Evolutionary conservation across 208 protist genomes (phyloP).

Genomic region (Leishmania amazonensis): DNA sequence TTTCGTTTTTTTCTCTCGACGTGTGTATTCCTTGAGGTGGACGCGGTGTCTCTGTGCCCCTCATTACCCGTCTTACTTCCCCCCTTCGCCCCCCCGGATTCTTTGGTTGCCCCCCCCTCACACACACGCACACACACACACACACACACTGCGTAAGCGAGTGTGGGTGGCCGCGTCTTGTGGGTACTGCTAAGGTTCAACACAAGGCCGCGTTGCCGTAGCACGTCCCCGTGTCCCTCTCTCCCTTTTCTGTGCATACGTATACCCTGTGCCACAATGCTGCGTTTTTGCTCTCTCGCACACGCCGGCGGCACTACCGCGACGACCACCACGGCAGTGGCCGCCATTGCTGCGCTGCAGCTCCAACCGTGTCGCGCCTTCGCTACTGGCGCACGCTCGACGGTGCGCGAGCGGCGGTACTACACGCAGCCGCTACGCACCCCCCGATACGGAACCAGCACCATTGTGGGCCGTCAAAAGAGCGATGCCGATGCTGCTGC

Average conservation of each 20-base stretch:
- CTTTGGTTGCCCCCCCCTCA: neutral
- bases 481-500: neutral
- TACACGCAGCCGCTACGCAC: conserved; percentile 26
- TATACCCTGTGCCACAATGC: neutral
- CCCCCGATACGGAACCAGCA: conserved; percentile 23
- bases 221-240: neutral
- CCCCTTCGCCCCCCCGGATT: neutral
- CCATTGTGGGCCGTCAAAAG: conserved; percentile 29
- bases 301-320: neutral
- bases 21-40: neutral
- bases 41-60: neutral
- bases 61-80: neutral
- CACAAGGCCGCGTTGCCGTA: neutral
- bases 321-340: neutral
- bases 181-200: neutral
- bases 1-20: neutral
- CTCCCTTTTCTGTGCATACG: neutral
- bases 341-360: neutral
- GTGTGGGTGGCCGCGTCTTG: neutral
- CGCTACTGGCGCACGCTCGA: conserved; percentile 16
- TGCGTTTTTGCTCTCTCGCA: neutral
- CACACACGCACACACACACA: no score
- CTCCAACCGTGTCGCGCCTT: conserved; percentile 7
- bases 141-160: neutral
- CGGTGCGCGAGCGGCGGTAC: conserved; percentile 12